Evolutionary conservation across 306 rosid genomes (phyloP).

Genomic region (Albizia julibrissin): DNA sequence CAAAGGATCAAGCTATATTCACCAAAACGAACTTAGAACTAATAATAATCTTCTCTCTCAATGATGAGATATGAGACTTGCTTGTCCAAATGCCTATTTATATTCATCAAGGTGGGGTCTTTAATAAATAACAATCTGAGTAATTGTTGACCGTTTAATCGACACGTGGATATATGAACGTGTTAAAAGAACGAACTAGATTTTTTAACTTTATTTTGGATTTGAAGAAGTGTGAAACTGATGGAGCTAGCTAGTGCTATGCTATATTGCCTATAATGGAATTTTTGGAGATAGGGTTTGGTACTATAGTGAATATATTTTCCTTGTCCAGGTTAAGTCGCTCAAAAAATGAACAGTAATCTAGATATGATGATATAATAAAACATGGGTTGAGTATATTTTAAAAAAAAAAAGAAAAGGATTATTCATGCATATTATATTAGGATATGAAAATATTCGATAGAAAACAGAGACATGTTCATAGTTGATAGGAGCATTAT

Average conservation of each 20-base stretch:
- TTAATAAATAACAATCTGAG: slow-evolving; percentile 17
- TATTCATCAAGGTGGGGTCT: slow-evolving; percentile 33
- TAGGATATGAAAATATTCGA: slow-evolving; percentile 28
- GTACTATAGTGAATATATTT: not conserved
- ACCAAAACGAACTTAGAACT: slow-evolving; percentile 10
- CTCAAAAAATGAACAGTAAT: not conserved
- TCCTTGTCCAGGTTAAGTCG: not conserved
- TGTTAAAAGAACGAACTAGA: not conserved
- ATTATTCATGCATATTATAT: slow-evolving; percentile 31
- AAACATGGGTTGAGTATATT: not conserved
- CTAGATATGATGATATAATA: not conserved
- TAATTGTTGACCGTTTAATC: not conserved
- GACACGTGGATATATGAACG: not conserved
- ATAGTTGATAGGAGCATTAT: not conserved
- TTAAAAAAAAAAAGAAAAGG: not conserved
- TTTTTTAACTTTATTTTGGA: not conserved
- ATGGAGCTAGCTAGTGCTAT: not conserved
- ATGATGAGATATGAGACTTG: slow-evolving; percentile 31
- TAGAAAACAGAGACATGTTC: slow-evolving; percentile 7
- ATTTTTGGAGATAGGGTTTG: not conserved
- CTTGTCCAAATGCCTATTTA: slow-evolving; percentile 35
- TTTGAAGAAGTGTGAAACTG: not conserved
- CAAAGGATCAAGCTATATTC: not conserved
- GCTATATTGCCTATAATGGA: not conserved
- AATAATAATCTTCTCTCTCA: slow-evolving; percentile 22